A percentile compares a stretch with the other conserved stretches of the same genome.
Conservation (phyloP, 331 rosid genomes). For the Quercus phellos region DNA sequence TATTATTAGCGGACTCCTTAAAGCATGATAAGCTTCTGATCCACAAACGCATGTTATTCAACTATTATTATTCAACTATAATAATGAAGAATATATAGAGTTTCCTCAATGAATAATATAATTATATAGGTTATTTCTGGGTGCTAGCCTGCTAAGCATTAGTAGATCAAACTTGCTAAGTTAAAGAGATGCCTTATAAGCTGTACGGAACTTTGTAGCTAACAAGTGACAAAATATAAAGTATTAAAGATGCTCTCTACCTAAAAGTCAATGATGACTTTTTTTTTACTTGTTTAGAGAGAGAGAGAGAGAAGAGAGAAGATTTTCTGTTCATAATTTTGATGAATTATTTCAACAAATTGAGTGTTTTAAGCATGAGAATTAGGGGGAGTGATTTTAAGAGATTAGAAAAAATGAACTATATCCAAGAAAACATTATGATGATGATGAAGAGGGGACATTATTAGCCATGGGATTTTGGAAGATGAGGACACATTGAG, state of each 20-base stretch:
- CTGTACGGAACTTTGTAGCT: neutral
- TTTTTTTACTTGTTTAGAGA: conserved; percentile 2
- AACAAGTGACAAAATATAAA: neutral
- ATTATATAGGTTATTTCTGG: conserved; percentile 18
- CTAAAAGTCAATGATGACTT: conserved; percentile 14
- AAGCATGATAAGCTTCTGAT: conserved; percentile 11
- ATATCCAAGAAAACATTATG: neutral
- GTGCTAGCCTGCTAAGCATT: conserved; percentile 4
- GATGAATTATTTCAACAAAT: neutral
- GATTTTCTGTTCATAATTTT: neutral
- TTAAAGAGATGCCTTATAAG: neutral
- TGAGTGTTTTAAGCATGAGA: conserved; percentile 12
- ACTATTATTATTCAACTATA: neutral
- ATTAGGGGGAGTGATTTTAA: neutral
- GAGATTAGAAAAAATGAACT: neutral
- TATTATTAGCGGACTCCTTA: neutral
- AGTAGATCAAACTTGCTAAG: neutral
- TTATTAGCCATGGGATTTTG: conserved; percentile 32
- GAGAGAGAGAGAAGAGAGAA: neutral
- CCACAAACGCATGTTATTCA: conserved; percentile 21
- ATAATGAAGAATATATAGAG: neutral
- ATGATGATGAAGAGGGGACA: conserved; percentile 21
- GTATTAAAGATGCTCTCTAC: neutral
- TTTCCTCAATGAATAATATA: conserved; percentile 8
- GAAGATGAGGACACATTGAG: conserved; percentile 36